Evolutionary conservation across 78 protist genomes (phyloP), one percentile per base, ranked within the genome.

Genomic region (Dictyostelium intermedium): DNA sequence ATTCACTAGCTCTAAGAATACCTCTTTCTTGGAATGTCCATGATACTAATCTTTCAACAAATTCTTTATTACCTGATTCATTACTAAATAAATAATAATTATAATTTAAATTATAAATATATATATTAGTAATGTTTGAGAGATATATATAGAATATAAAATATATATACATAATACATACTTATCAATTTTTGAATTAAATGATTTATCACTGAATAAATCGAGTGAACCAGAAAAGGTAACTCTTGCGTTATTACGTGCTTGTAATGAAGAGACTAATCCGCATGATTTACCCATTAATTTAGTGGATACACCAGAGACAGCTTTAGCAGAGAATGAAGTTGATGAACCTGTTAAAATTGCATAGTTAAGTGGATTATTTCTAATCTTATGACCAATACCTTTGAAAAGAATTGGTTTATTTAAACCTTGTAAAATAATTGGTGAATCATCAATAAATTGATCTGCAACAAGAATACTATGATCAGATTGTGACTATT

Each of bases 191-290:
- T 11, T 69, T 18, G 82, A 3, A 27, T 16, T 2, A 81, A 91
- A 89, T 50, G 41, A 82, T 50, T 87, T 45, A 91, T 96, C 69
- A 74, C 87, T 50, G 37, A 98, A 96, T 50, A 98, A 18, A 3
- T 96, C 96, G 23, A 92, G 4, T 23, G 97, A 95, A 66, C 99
- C 98, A 30, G 95, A 35, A 87, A 97, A 79, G 14, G 92, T 60
- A 6, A 95, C 93, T 53, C 99, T 89, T 32, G 98, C 97, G 30
- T 95, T 96, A 84, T 91, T 96, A 74, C 98, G 95, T n/a, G 99
- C 96, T 85, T 98, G 99, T 47, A 98, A 50, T 25, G 97, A 97
- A 0, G 95, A 84, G 23, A 96, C 98, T 60, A 98, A 85, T 41
- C 94, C 96, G 10, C 82, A 70, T 84, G 69, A 34, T 39, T 63